phyloP scores from a whole-genome alignment of 140 eudicot genomes.

The Anethum foeniculum region DNA sequence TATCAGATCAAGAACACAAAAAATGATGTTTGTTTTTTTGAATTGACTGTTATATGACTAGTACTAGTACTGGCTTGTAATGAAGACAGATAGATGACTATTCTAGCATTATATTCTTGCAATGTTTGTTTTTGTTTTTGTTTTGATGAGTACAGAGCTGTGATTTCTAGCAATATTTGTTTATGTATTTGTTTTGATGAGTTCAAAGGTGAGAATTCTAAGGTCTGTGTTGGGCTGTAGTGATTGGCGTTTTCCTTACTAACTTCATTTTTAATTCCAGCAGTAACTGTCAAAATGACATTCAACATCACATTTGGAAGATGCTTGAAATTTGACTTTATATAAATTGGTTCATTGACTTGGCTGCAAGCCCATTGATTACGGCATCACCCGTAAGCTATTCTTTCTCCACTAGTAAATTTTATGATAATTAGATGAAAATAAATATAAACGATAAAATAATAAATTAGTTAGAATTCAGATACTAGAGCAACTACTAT shows the following conservation, averaged over 20 bases:
- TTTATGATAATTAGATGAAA: too few species aligned
- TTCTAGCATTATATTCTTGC: neutral
- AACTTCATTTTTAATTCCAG: neutral
- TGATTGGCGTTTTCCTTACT: neutral
- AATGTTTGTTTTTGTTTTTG: neutral
- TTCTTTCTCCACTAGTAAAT: neutral
- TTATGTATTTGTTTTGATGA: neutral
- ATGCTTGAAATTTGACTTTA: neutral
- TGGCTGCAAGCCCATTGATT: neutral
- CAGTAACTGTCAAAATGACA: neutral
- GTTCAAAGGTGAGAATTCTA: neutral
- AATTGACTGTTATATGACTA: slow-evolving; percentile 1
- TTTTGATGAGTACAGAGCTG: neutral
- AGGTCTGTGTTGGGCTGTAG: slow-evolving; percentile 8
- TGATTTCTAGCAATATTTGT: neutral
- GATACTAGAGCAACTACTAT: too few species aligned
- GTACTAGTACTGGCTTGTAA: neutral
- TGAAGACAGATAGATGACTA: slow-evolving; percentile 7
- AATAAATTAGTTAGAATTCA: too few species aligned
- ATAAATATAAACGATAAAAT: too few species aligned
- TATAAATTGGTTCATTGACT: neutral
- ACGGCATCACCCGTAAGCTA: neutral
- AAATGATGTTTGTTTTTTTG: neutral
- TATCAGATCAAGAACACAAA: slow-evolving; percentile 1
- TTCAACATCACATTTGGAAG: neutral